phyloP scores from a whole-genome alignment of 2,329 filamentous ascomycete genomes.

The Aspergillus fumigatiaffinis region DNA sequence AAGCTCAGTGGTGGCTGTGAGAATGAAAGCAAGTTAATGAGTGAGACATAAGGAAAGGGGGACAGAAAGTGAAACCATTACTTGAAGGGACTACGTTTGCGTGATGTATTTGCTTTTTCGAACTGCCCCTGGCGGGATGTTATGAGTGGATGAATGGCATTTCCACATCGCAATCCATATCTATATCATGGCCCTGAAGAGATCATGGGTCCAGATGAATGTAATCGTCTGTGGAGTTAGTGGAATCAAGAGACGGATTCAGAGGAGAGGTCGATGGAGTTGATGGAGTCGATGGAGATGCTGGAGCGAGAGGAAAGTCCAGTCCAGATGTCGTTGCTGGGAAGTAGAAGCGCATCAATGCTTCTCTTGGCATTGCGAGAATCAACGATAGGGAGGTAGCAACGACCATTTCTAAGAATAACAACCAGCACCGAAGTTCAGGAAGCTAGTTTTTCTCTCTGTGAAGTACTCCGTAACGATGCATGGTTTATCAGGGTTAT shows the following conservation, averaged over 20 bases:
- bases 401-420: neutral
- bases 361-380: neutral
- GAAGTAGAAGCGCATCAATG: neutral
- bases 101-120: neutral
- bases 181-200: neutral
- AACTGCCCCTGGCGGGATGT: neutral
- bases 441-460: too few species aligned
- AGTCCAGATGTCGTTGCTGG: neutral
- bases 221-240: neutral
- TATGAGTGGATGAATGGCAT: neutral
- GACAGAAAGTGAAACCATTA: neutral
- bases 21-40: neutral
- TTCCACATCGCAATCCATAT: neutral
- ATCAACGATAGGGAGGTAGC: too few species aligned
- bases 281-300: neutral
- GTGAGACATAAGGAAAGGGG: constrained; percentile 1
- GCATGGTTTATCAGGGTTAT: neutral
- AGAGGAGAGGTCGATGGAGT: neutral
- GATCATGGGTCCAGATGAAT: neutral
- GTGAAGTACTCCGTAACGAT: too few species aligned
- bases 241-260: neutral
- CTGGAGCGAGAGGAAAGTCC: neutral
- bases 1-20: constrained; percentile 28
- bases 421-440: too few species aligned
- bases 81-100: neutral